Base-by-base conservation (phyloP, 768 basidiomycete genomes). In the Lactarius hengduanensis region DNA sequence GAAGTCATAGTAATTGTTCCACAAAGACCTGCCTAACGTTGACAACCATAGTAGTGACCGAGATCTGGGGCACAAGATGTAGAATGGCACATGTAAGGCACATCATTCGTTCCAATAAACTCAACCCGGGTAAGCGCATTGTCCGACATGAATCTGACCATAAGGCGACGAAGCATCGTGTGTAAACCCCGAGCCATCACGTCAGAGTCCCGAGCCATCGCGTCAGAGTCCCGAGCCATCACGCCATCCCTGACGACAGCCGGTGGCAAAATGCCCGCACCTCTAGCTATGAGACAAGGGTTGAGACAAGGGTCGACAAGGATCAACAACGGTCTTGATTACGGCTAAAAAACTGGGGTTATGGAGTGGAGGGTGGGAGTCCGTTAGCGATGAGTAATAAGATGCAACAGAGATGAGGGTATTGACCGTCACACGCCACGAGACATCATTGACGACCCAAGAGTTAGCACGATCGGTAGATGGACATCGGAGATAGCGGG, bases 201-300 rank as follows among this genome's bases (percentile, higher is more conserved):
- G 65, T 66, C 56, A 57, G 60, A 61, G 60, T 62, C 65, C 68
- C 68, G 68, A 67, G 66, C 40, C 57, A 67, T 59, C 47, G 26
- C 66, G 65, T 67, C 56, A 57, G 60, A 61, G 60, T 62, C 68
- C 68, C 68, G 68, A 69, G 68, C 57, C 60, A 69, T 69, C 68
- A 69, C 66, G 68, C 68, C 62, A 62, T 67, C 1, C 30, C 22
- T 32, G 28, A 18, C n/a, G 34, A 57, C 36, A 34, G n/a, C 10
- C 58, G 32, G 0, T 26, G 7, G 15, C 50, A 53, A 53, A 53
- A 26, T 26, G 50, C 22, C 26, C 50, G 50, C 50, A 28, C 13
- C 50, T 6, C 26, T 53, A 45, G 50, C n/a, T 13, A 53, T 26
- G 50, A 15, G 50, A 28, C 50, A 4, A 15, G 13, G 50, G 13